Conservation (phyloP, 2,329 filamentous ascomycete genomes). For the Chaetothyriales sp. region DNA sequence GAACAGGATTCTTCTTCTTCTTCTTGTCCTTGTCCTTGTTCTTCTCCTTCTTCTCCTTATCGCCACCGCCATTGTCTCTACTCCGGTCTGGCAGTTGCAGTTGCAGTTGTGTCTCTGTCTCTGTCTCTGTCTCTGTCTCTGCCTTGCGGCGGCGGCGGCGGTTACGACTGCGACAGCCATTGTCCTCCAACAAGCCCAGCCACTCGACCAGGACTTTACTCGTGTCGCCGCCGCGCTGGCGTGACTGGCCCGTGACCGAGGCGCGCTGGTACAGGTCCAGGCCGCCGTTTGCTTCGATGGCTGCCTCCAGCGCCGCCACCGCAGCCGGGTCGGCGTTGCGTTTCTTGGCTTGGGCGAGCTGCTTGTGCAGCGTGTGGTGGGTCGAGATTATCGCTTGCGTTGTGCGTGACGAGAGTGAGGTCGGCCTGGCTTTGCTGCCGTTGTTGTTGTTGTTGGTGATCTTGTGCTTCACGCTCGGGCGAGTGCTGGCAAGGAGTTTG, state of each 20-base stretch:
- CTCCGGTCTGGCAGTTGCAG: no score
- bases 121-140: no score
- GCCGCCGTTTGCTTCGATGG: slow-evolving; percentile 43
- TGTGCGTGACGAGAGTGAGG: slow-evolving; percentile 29
- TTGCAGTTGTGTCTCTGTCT: no score
- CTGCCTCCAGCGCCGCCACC: slow-evolving; percentile 29
- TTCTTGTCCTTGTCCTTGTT: not conserved
- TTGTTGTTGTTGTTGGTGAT: not conserved
- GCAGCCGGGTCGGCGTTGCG: slow-evolving; percentile 28
- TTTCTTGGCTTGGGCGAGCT: slow-evolving; percentile 36
- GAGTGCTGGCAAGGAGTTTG: not conserved
- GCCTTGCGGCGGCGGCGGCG: no score
- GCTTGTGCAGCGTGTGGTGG: slow-evolving; percentile 46
- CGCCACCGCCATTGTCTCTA: not conserved
- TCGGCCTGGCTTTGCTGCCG: not conserved
- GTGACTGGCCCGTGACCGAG: slow-evolving; percentile 46
- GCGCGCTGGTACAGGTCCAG: slow-evolving; percentile 46
- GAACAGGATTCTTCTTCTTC: slow-evolving; percentile 1
- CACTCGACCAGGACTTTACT: slow-evolving; percentile 45
- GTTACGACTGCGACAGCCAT: slow-evolving; percentile 16
- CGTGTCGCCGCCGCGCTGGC: slow-evolving; percentile 47
- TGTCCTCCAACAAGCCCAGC: slow-evolving; percentile 35
- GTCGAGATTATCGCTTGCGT: slow-evolving; percentile 44
- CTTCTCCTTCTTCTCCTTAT: slow-evolving; percentile 1
- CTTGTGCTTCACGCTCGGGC: not conserved